Base-by-base conservation (phyloP, 202 grass and related monocot genomes). In the Panicum hallii region DNA sequence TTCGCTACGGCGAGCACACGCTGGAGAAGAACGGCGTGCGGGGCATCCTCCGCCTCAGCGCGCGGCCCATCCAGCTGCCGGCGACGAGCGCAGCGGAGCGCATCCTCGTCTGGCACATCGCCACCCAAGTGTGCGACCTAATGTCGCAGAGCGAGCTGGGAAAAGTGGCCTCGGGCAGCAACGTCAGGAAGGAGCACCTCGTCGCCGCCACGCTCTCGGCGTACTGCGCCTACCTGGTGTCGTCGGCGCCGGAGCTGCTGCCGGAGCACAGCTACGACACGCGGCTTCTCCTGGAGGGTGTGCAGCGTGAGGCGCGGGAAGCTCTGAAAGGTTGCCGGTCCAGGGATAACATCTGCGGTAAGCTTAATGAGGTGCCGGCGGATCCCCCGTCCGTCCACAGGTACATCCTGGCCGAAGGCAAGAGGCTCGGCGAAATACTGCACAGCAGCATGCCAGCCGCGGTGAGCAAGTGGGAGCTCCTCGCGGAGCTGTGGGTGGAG, bases 21-120 rank as follows among this genome's bases (percentile, higher is more conserved):
- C 4, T 64, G 61, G 61, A 64, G 61, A 34, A 34, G 61, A 34
- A 64, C 61, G 61, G 23, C 58, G 9, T 62, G 23, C 57, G 20
- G 2, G 28, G 4, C 57, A 0, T 9, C 1, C 57, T 62, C 19
- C 20, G 14, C 7, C 55, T 46, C 45, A 9, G 16, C 55, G 5
- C 17, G 0, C 20, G 17, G 22, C 26, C 9, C 0, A 3, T 23
- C 10, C 10, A 23, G 57, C 20, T 22, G n/a, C 55, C 6, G 55
- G 55, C 20, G 55, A 23, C 20, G 20, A 22, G 15, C 55, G 20
- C 57, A 22, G 57, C 4, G 40, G 7, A 68, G 32, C 30, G 12
- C 66, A 69, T 70, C 67, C 2, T 70, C 5, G 46, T 11, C 17
- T 70, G 67, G 36, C 67, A 70, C 67, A 70, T 70, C 9, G 67